Percentiles rank a stretch among this genome's conserved stretches.
Evolutionary conservation across 768 basidiomycete species (phyloP).

Genomic region (Ramaria sp.): DNA sequence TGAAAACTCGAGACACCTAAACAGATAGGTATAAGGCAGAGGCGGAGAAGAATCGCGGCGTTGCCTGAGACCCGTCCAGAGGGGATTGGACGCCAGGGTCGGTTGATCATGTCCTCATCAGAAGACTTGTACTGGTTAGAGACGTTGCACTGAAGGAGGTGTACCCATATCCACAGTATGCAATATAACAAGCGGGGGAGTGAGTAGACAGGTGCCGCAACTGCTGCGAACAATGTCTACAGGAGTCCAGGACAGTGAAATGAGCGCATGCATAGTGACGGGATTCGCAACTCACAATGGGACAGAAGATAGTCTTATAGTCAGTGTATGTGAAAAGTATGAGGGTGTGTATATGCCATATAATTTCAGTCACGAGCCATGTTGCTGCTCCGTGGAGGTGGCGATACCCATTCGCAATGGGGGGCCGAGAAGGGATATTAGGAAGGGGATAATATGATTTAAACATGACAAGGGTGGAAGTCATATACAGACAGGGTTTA

Average conservation of each 20-base stretch:
- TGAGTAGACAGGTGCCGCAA: slow-evolving; percentile 14
- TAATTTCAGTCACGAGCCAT: too few relatives aligned
- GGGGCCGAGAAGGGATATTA: too few relatives aligned
- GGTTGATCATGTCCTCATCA: slow-evolving; percentile 21
- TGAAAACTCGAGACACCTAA: background rate
- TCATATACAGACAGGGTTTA: too few relatives aligned
- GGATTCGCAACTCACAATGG: slow-evolving; percentile 1
- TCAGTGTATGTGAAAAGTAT: slow-evolving; percentile 5
- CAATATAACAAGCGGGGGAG: slow-evolving; percentile 1
- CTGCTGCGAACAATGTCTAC: slow-evolving; percentile 13
- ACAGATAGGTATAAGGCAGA: background rate
- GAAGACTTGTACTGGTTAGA: slow-evolving; percentile 20
- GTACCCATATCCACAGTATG: slow-evolving; percentile 22
- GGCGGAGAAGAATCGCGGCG: background rate
- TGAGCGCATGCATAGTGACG: background rate
- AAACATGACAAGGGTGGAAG: too few relatives aligned
- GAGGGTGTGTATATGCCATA: background rate
- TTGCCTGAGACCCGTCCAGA: slow-evolving; percentile 17
- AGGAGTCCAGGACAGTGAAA: background rate
- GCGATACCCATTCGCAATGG: too few relatives aligned
- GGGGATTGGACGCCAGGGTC: slow-evolving; percentile 23
- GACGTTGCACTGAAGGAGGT: slow-evolving; percentile 20
- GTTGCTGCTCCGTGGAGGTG: too few relatives aligned
- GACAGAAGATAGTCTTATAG: slow-evolving; percentile 3
- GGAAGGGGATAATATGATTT: too few relatives aligned